Evolutionary conservation across 2,329 filamentous ascomycete genomes (phyloP).

Genomic region (Aschersonia sp.): DNA sequence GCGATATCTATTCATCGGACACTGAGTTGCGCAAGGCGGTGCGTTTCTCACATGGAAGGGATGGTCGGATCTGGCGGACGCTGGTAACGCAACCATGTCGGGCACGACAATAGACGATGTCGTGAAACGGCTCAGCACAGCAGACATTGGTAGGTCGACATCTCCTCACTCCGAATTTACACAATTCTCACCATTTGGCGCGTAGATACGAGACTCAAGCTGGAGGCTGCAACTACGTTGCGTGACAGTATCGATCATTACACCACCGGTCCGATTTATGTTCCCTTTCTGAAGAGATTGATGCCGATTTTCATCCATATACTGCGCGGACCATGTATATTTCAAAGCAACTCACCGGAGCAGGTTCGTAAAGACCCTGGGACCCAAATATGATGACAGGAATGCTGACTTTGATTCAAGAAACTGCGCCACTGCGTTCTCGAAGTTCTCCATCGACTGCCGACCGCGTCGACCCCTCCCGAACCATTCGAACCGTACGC

Average conservation of each 20-base stretch:
- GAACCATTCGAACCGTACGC: slow-evolving; percentile 84
- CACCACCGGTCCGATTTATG: slow-evolving; percentile 62
- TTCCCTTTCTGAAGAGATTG: slow-evolving; percentile 69
- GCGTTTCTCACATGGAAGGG: slow-evolving; percentile 19
- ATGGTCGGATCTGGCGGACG: slow-evolving; percentile 19
- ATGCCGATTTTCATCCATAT: slow-evolving; percentile 83
- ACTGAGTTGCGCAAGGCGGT: slow-evolving; percentile 7
- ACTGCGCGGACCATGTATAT: slow-evolving; percentile 72
- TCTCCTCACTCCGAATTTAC: slow-evolving; percentile 9
- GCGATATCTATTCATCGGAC: slow-evolving; percentile 4
- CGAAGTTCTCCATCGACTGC: slow-evolving; percentile 83
- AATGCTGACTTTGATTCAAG: slow-evolving; percentile 22
- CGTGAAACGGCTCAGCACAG: slow-evolving; percentile 41
- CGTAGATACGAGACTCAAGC: slow-evolving; percentile 66
- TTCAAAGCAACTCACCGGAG: slow-evolving; percentile 78
- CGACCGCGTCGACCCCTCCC: slow-evolving; percentile 51
- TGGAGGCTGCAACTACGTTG: slow-evolving; percentile 69
- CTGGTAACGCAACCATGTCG: slow-evolving; percentile 43
- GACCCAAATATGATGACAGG: background rate
- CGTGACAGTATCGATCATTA: slow-evolving; percentile 88
- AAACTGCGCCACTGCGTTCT: slow-evolving; percentile 87
- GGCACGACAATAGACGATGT: slow-evolving; percentile 46
- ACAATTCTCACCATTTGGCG: slow-evolving; percentile 1
- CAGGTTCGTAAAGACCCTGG: slow-evolving; percentile 44
- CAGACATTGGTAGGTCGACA: slow-evolving; percentile 35